phyloP scores from a whole-genome alignment of 2,329 filamentous ascomycete species.

The Pyricularia pennisetigena region DNA sequence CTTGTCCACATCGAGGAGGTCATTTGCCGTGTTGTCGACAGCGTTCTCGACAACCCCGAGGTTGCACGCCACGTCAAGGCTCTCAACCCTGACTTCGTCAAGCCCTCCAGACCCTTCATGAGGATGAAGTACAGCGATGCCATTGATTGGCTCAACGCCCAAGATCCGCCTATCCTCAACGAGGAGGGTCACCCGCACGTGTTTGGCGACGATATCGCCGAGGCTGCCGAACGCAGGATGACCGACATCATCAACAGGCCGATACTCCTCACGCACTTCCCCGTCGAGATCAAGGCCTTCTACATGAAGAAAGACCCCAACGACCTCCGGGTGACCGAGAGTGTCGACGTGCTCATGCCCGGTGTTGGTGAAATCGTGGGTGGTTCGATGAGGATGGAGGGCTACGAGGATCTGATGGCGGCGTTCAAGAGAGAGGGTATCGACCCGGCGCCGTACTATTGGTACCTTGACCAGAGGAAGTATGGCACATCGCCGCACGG shows the following conservation, averaged over 20 bases:
- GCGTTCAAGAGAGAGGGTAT: constrained; percentile 85
- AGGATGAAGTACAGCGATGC: constrained; percentile 94
- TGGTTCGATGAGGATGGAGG: constrained; percentile 91
- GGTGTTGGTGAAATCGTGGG: constrained; percentile 96
- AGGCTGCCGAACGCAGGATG: constrained; percentile 89
- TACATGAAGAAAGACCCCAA: constrained; percentile 89
- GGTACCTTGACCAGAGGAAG: constrained; percentile 98
- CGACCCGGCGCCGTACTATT: constrained; percentile 81
- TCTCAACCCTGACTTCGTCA: constrained; percentile 84
- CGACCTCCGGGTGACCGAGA: constrained; percentile 82
- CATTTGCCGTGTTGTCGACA: constrained; percentile 76
- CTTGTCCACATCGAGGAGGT: constrained; percentile 79
- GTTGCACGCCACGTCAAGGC: constrained; percentile 66
- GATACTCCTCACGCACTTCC: constrained; percentile 80
- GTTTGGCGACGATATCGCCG: constrained; percentile 96
- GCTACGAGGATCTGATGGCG: constrained; percentile 78
- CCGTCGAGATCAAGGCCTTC: constrained; percentile 94
- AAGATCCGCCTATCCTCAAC: constrained; percentile 73
- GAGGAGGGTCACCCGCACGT: constrained; percentile 83
- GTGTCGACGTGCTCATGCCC: constrained; percentile 76
- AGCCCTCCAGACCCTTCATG: constrained; percentile 76
- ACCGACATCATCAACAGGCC: constrained; percentile 92
- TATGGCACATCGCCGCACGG: constrained; percentile 52
- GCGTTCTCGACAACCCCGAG: constrained; percentile 62
- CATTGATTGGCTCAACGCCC: constrained; percentile 85